Evolutionary conservation across 345 rosid species (phyloP).

Genomic region (Conringia planisiliqua): DNA sequence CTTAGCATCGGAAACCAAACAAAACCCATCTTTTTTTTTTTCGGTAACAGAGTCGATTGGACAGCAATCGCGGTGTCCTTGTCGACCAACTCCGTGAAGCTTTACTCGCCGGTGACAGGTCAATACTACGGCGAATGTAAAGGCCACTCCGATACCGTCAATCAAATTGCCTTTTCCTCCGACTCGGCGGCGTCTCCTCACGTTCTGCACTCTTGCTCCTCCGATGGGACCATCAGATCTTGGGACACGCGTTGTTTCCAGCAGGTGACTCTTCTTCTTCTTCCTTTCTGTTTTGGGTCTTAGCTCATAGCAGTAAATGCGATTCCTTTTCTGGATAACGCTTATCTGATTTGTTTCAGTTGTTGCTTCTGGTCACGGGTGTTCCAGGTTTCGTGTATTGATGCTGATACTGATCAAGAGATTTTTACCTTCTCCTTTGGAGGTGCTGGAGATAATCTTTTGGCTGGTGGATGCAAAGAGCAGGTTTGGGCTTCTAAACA

Average conservation of each 20-base stretch:
- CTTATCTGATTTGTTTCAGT: no score
- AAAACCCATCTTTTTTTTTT: background rate
- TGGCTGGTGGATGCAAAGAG: slow-evolving; percentile 83
- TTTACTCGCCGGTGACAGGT: slow-evolving; percentile 81
- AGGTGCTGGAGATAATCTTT: slow-evolving; percentile 61
- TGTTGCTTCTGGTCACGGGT: background rate
- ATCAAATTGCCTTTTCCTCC: slow-evolving; percentile 62
- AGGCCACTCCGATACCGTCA: slow-evolving; percentile 68
- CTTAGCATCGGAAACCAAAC: background rate
- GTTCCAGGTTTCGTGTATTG: slow-evolving; percentile 58
- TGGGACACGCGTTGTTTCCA: slow-evolving; percentile 85
- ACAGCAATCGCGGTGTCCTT: slow-evolving; percentile 84
- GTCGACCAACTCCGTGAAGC: slow-evolving; percentile 71
- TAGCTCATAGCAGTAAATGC: background rate
- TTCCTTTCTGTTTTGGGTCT: background rate
- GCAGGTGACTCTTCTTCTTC: slow-evolving; percentile 38
- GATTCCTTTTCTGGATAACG: background rate
- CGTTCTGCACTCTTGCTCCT: slow-evolving; percentile 80
- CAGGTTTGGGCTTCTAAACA: slow-evolving; percentile 50
- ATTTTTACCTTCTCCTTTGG: slow-evolving; percentile 82
- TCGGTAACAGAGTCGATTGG: slow-evolving; percentile 67
- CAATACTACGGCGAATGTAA: slow-evolving; percentile 81
- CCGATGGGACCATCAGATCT: slow-evolving; percentile 81
- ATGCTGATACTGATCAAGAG: slow-evolving; percentile 52
- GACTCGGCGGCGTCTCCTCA: slow-evolving; percentile 56